Percentiles rank a stretch among this genome's conserved stretches.
Evolutionary conservation across 176 grass and related monocot species (phyloP).

Genomic region (Aegilops sharonensis): DNA sequence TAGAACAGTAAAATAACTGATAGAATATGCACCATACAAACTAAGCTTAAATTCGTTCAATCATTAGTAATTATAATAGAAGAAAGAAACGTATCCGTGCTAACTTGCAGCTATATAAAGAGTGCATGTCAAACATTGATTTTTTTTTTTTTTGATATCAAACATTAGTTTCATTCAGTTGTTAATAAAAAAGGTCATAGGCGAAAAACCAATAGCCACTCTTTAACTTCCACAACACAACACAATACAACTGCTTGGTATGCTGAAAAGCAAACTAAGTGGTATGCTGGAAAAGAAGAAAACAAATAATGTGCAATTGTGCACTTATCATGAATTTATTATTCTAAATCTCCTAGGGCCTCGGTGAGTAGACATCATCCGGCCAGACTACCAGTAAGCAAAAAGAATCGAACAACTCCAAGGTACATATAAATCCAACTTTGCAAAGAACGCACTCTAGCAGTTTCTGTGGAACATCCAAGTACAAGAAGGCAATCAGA

Average conservation of each 20-base stretch:
- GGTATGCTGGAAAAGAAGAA: neutral
- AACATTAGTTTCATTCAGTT: conserved; percentile 16
- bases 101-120: neutral
- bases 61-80: neutral
- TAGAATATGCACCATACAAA: neutral
- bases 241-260: neutral
- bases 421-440: neutral
- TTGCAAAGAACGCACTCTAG: neutral
- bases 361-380: neutral
- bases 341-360: neutral
- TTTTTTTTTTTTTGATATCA: neutral
- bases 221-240: conserved; percentile 19
- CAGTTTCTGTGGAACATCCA: neutral
- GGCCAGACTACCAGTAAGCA: neutral
- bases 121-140: neutral
- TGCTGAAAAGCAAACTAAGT: too few species aligned
- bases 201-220: neutral
- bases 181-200: neutral
- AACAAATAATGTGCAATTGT: neutral
- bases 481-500: neutral
- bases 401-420: neutral
- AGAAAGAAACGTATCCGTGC: neutral
- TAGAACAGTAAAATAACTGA: neutral
- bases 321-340: neutral
- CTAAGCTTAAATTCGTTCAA: neutral